A percentile compares a stretch with the other conserved stretches of the same genome.
Conservation (phyloP, 2,329 filamentous ascomycete genomes). For the Aspergillus aculeatinus region DNA sequence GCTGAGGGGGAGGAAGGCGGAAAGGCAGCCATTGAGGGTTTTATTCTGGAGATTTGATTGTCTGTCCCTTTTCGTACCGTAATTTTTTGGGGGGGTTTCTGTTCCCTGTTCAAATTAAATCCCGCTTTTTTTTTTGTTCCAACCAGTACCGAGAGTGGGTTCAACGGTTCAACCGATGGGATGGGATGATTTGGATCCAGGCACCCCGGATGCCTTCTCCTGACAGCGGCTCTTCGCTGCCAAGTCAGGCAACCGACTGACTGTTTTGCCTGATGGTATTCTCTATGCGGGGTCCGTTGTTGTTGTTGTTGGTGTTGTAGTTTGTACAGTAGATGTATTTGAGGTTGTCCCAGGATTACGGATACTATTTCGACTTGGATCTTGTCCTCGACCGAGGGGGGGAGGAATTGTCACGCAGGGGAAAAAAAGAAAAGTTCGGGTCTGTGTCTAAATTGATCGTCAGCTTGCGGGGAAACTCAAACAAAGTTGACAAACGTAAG, state of each 20-base stretch:
- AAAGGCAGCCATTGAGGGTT: slow-evolving; percentile 17
- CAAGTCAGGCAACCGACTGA: not conserved
- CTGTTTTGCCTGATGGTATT: not conserved
- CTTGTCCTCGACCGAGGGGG: too few relatives aligned
- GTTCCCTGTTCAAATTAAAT: not conserved
- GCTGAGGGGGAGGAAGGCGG: slow-evolving; percentile 19
- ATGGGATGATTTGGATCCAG: slow-evolving; percentile 5
- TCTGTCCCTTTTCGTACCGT: slow-evolving; percentile 7
- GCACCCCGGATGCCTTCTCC: slow-evolving; percentile 8
- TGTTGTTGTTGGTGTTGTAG: not conserved
- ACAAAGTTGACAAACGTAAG: slow-evolving; percentile 4
- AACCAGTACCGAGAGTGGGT: slow-evolving; percentile 2
- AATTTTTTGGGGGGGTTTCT: not conserved
- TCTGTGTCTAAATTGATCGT: slow-evolving; percentile 9
- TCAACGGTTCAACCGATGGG: not conserved
- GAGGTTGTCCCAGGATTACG: not conserved
- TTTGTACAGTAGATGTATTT: not conserved
- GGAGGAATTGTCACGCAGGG: not conserved
- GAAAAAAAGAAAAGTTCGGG: not conserved
- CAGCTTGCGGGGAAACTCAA: slow-evolving; percentile 19
- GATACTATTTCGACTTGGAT: not conserved
- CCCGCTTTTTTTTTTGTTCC: slow-evolving; percentile 1
- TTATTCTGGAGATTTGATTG: not conserved
- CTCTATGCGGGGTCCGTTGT: not conserved
- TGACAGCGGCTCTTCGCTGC: slow-evolving; percentile 3